Percentiles rank a stretch among this genome's conserved stretches.
These are phyloP conservation scores for sunflower (Helianthus annuus) DNA, from an alignment of 129 eudicot genomes.

Conservation along the genomic window HanXRQr2.0-SUNRISE NC_035436.2:159299515-159300014, in stretches of 20 bases:
- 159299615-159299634: not conserved
- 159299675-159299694: not conserved
- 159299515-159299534: not conserved
- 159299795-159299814: not conserved
- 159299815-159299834: too few relatives aligned
- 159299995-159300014: constrained; percentile 25
- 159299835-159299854: too few relatives aligned
- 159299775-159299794: constrained; percentile 6
- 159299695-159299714: constrained; percentile 60
- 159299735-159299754: constrained; percentile 43
- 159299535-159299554: too few relatives aligned
- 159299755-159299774: constrained; percentile 28
- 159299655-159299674: not conserved
- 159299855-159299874: too few relatives aligned
- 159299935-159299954: not conserved
- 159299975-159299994: not conserved
- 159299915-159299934: too few relatives aligned
- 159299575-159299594: not conserved
- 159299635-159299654: not conserved
- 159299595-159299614: not conserved
- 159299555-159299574: not conserved
- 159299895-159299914: too few relatives aligned
- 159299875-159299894: too few relatives aligned
- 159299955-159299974: not conserved
- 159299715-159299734: constrained; percentile 73